Base-by-base conservation (phyloP, 2,329 filamentous ascomycete species). In the Pseudogymnoascus sp. region DNA sequence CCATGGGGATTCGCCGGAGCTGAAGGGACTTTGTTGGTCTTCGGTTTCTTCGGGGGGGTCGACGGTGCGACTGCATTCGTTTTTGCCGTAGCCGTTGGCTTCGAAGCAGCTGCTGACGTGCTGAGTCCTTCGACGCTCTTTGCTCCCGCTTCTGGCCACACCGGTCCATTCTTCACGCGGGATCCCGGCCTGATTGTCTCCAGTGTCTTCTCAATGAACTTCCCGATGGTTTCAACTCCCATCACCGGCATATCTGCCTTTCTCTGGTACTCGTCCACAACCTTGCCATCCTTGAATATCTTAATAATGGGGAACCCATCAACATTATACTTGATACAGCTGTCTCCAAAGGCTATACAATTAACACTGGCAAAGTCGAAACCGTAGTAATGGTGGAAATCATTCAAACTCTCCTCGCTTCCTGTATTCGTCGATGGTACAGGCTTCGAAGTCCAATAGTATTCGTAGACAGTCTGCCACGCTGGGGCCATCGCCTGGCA, bases 381-480 rank as follows among this genome's bases (percentile, higher is more conserved):
- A 74, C 93, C 85, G 75, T 97, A 97, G 73, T 86, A 94, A 60
- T 74, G 39, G 81, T 75, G 14, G 76, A 70, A 64, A 76, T 82
- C 67, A 73, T 77, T 68, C 76, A 78, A 68, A 72, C 75, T 20
- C 74, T 57, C 78, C 75, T 59, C 78, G 74, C 63, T 79, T 74
- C 58, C 60, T 4, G 66, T 38, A 12, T 64, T 57, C 9, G 63
- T 64, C 43, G 67, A 60, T 22, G 70, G 67, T 9, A 87, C 76
- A 14, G 88, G 87, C 68, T 91, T 87, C 37, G 90, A 94, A 37
- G 92, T 97, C 77, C 90, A 68, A 77, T 97, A 99, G 74, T 87
- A 97, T 76, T 99, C 94, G 79, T 97, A 96, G 12, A 93, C 75
- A 4, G 92, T 97, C 75, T 97, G 91, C 79, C 85, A 97, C 58